Base-by-base conservation (phyloP, 176 grass and related monocot species). In the Aechmea fasciata region DNA sequence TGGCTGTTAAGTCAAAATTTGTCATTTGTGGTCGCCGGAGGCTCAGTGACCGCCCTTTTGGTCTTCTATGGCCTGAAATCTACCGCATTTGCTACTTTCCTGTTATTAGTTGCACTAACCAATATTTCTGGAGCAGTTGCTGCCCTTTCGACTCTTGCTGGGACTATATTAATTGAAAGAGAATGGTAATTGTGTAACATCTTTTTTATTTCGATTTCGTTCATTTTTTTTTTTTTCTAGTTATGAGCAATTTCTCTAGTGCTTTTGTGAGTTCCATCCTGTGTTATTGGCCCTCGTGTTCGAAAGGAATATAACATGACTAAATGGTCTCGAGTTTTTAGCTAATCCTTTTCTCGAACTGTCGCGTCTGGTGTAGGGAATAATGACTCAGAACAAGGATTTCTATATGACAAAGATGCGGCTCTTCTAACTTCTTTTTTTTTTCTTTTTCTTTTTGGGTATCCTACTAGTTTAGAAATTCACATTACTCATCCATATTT, bases 151-250 rank as follows among this genome's bases (percentile, higher is more conserved):
- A 96, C 83, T 57, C 93, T 96, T 22, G 89, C 86, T 14, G 93
- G 86, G 49, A 97, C 89, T 19, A 97, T 92, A 51, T 77, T 97
- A 67, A 83, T 97, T 15, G 89, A 97, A 75, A 83, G 89, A 74
- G 93, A 96, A 77, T 92, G 93, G 89, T 96, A 86, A 47, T 29
- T 52, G 48, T 47, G 19, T 7, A 11, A 23, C 19, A 22, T 57
- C 20, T 67, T 23, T 18, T 49, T 53, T 5, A 47, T 68, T 13
- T 10, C 12, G 50, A 52, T 47, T 3, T n/a, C 13, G 9, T 14
- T 49, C 7, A 11, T 13, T 13, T 26, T 26, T 13, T 13, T 13
- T 13, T 26, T 26, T 19, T 10, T 55, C 24, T 13, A 28, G 6
- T 51, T 3, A 67, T 59, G 14, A 12, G 62, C 33, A 52, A 67